These are phyloP conservation scores for Gentiana macrophylla DNA, from an alignment of 257 asterid species.

Conservation along the genomic window DNA sequence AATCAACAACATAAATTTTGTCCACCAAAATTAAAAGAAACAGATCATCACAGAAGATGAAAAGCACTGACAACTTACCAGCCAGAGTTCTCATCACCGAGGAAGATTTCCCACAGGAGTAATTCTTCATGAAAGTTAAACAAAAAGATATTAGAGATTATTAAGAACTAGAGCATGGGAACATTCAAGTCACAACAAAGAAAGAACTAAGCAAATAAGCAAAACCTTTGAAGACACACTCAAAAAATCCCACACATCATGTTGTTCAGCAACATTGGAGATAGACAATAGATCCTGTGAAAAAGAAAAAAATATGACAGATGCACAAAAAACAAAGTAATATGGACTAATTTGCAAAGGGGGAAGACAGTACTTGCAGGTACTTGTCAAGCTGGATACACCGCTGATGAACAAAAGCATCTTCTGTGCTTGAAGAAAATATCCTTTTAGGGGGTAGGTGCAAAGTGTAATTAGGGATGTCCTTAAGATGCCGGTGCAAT, in stretches of 20 bases:
- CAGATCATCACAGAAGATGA: slow-evolving; percentile 6
- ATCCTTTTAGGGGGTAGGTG: slow-evolving; percentile 98
- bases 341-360: slow-evolving; percentile 8
- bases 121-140: slow-evolving; percentile 49
- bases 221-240: slow-evolving; percentile 86
- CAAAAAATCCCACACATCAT: slow-evolving; percentile 99
- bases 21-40: neutral
- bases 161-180: slow-evolving; percentile 7
- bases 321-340: slow-evolving; percentile 8
- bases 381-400: slow-evolving; percentile 95
- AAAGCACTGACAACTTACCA: slow-evolving; percentile 44
- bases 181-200: slow-evolving; percentile 8
- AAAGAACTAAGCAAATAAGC: slow-evolving; percentile 8
- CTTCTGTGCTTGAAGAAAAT: slow-evolving; percentile 97
- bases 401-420: slow-evolving; percentile 93
- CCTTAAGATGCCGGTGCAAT: slow-evolving; percentile 89
- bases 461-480: slow-evolving; percentile 83
- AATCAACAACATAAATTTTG: neutral
- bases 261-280: slow-evolving; percentile 99
- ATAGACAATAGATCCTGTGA: slow-evolving; percentile 82
- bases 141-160: slow-evolving; percentile 23
- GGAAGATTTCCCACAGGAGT: slow-evolving; percentile 91
- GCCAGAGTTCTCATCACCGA: slow-evolving; percentile 91
- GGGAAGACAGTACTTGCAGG: slow-evolving; percentile 52
- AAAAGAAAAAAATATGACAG: slow-evolving; percentile 20